Percentiles rank a stretch among this genome's conserved stretches.
These are phyloP conservation scores for Fusarium subglutinans DNA, from an alignment of 2,329 filamentous ascomycete genomes.

Conservation along the genomic window DNA sequence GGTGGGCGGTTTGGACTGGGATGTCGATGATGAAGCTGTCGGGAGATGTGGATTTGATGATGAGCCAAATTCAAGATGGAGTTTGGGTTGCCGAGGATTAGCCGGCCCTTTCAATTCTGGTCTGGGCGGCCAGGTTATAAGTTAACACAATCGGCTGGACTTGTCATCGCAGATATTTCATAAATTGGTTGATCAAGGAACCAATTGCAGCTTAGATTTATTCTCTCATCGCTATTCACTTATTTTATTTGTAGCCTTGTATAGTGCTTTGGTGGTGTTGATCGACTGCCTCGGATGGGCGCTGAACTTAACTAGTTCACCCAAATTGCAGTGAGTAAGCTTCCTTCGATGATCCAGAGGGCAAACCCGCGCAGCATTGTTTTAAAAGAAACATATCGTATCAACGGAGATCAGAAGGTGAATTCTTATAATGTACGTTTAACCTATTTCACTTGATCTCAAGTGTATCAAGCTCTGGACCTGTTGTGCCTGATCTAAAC, in stretches of 20 bases:
- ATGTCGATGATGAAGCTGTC: constrained; percentile 27
- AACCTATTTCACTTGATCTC: too few species aligned
- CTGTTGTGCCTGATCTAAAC: neutral
- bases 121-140: neutral
- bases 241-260: neutral
- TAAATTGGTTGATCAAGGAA: neutral
- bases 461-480: neutral
- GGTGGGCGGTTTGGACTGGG: constrained; percentile 47
- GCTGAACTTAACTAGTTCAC: accelerated
- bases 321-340: accelerated
- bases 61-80: constrained; percentile 17
- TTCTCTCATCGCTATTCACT: accelerated
- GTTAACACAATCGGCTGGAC: neutral
- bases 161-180: too few species aligned
- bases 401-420: neutral
- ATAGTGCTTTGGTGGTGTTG: neutral
- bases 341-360: accelerated
- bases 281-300: neutral
- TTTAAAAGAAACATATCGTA: neutral
- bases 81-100: constrained; percentile 23
- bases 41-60: constrained; percentile 13
- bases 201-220: accelerated
- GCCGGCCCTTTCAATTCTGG: neutral
- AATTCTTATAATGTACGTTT: accelerated
- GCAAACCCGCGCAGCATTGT: accelerated